A percentile compares a stretch with the other conserved stretches of the same genome.
phyloP scores from a whole-genome alignment of 371 early-diverging fungal species.

The Rhizopus arrhizus region DNA sequence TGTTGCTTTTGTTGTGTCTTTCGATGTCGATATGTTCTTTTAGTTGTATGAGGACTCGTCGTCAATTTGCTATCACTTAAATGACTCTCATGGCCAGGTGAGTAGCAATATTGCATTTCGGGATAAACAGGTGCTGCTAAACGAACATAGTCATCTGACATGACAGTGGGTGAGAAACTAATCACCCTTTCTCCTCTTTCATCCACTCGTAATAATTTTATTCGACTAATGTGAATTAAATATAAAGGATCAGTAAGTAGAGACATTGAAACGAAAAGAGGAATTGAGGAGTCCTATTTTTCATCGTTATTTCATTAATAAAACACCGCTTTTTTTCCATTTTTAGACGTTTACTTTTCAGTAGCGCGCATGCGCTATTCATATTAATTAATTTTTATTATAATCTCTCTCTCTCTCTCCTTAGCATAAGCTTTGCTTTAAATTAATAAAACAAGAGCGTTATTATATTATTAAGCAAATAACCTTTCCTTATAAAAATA shows the following conservation, averaged over 20 bases:
- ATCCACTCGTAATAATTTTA: constrained; percentile 72
- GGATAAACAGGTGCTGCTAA: constrained; percentile 72
- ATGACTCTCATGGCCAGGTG: constrained; percentile 54
- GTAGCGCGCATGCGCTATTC: too few species aligned
- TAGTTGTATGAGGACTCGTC: constrained; percentile 34
- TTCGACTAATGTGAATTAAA: constrained; percentile 76
- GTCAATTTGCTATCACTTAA: constrained; percentile 26
- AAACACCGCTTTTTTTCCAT: too few species aligned
- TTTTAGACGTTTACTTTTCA: too few species aligned
- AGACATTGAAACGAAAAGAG: constrained; percentile 52
- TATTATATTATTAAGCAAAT: too few species aligned
- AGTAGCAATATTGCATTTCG: constrained; percentile 72
- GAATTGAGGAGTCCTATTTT: too few species aligned
- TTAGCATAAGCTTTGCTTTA: too few species aligned
- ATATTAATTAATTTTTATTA: too few species aligned
- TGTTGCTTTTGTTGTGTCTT: constrained; percentile 3
- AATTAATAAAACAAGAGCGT: too few species aligned
- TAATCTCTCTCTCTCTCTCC: too few species aligned
- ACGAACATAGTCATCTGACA: constrained; percentile 78
- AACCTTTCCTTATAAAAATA: too few species aligned
- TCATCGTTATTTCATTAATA: too few species aligned
- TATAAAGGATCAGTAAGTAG: constrained; percentile 74
- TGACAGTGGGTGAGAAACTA: constrained; percentile 65
- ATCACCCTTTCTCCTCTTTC: constrained; percentile 78
- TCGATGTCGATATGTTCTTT: constrained; percentile 23